phyloP scores from a whole-genome alignment of 768 basidiomycete genomes.

The Mrakia blollopis region DNA sequence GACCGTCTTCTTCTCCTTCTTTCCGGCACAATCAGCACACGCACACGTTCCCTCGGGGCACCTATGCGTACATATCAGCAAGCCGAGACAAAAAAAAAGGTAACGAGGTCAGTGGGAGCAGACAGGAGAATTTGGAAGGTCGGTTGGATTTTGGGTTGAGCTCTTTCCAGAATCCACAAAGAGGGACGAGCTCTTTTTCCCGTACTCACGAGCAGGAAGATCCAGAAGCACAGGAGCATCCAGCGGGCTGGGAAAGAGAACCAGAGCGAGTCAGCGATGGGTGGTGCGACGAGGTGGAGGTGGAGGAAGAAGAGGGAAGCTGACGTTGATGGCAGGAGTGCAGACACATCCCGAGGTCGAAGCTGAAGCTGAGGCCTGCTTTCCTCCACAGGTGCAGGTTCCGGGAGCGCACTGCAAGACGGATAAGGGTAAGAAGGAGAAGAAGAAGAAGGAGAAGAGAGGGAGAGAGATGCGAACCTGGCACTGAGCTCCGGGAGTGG shows the following conservation, averaged over 20 bases:
- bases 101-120: neutral
- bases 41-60: neutral
- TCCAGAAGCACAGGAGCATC: neutral
- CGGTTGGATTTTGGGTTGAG: too few relatives aligned
- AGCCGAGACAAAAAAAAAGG: neutral
- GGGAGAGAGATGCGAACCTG: neutral
- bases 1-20: neutral
- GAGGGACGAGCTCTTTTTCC: too few relatives aligned
- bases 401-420: slow-evolving; percentile 9
- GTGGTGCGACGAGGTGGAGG: neutral
- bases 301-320: neutral
- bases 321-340: neutral
- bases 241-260: neutral
- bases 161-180: too few relatives aligned
- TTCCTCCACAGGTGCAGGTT: neutral
- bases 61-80: too few relatives aligned
- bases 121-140: neutral
- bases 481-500: neutral
- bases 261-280: neutral
- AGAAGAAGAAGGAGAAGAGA: neutral
- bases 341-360: neutral
- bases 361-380: neutral
- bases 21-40: neutral
- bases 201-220: neutral
- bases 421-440: neutral